Evolutionary conservation across 306 rosid genomes (phyloP).

Genomic region (Vigna nakashimae): DNA sequence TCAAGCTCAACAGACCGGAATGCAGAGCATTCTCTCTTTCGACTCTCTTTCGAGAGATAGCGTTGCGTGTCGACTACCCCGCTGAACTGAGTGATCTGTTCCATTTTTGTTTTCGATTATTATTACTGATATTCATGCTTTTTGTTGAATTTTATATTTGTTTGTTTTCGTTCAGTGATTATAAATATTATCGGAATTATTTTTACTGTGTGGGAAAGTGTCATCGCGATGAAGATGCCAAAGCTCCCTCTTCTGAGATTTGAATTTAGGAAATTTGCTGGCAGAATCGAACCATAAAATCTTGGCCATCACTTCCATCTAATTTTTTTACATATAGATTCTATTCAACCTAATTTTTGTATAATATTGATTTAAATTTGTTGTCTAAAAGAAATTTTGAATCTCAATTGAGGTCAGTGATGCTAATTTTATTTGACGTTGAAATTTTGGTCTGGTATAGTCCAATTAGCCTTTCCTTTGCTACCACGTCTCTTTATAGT

Average conservation of each 20-base stretch:
- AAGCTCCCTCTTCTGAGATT: constrained; percentile 86
- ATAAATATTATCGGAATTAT: neutral
- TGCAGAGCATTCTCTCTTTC: constrained; percentile 65
- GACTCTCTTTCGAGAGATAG: constrained; percentile 46
- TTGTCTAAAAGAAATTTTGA: too few species aligned
- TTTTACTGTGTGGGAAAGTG: constrained; percentile 30
- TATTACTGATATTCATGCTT: neutral
- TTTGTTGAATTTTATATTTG: neutral
- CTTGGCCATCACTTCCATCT: constrained; percentile 57
- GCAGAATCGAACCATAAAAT: constrained; percentile 81
- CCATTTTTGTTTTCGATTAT: too few species aligned
- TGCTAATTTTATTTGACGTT: neutral
- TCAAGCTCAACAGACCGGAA: constrained; percentile 99
- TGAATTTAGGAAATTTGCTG: constrained; percentile 63
- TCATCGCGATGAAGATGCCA: constrained; percentile 60
- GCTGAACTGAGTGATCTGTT: constrained; percentile 85
- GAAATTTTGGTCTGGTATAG: too few species aligned
- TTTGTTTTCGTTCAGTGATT: neutral
- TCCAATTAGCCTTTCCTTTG: too few species aligned
- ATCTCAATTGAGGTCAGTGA: constrained; percentile 44
- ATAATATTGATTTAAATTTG: too few species aligned
- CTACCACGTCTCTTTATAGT: too few species aligned
- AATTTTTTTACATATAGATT: too few species aligned
- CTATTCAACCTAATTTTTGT: too few species aligned
- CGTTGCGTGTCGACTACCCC: constrained; percentile 91